A percentile compares a stretch with the other conserved stretches of the same genome.
These are phyloP conservation scores for Elsinoe necatrix DNA, from an alignment of 2,329 filamentous ascomycete species.

Conservation along the genomic window DNA sequence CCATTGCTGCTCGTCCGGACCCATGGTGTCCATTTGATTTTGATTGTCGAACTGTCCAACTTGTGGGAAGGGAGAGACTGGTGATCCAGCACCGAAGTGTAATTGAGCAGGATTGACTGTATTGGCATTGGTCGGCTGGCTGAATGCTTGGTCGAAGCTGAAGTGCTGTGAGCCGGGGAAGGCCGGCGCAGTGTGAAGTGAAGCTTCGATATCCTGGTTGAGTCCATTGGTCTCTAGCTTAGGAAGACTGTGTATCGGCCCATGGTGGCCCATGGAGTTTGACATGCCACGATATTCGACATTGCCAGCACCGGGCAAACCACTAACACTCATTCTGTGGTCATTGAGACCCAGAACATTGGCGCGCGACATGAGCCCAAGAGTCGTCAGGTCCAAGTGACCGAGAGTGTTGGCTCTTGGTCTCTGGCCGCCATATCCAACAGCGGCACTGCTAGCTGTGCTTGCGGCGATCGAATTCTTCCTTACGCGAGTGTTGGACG, in stretches of 20 bases:
- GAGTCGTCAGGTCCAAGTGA: constrained; percentile 70
- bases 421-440: constrained; percentile 56
- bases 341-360: constrained; percentile 17
- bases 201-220: constrained; percentile 50
- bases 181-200: constrained; percentile 70
- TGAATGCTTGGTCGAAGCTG: constrained; percentile 65
- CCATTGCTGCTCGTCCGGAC: constrained; percentile 69
- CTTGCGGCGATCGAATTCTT: constrained; percentile 80
- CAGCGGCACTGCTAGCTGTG: constrained; percentile 41
- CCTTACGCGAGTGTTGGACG: constrained; percentile 64
- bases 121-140: constrained; percentile 39
- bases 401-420: constrained; percentile 94
- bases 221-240: constrained; percentile 70
- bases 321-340: constrained; percentile 47
- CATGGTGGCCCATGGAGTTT: constrained; percentile 56
- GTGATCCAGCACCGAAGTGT: constrained; percentile 62
- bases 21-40: constrained; percentile 47
- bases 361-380: constrained; percentile 43
- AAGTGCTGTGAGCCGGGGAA: constrained; percentile 61
- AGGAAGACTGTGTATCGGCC: constrained; percentile 59
- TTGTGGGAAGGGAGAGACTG: constrained; percentile 44
- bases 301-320: constrained; percentile 48
- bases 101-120: constrained; percentile 61
- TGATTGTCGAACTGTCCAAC: constrained; percentile 25
- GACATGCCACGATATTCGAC: constrained; percentile 68